A percentile compares a stretch with the other conserved stretches of the same genome.
phyloP scores from a whole-genome alignment of 192 early-diverging fungal genomes.

The Anaeromyces robustus region DNA sequence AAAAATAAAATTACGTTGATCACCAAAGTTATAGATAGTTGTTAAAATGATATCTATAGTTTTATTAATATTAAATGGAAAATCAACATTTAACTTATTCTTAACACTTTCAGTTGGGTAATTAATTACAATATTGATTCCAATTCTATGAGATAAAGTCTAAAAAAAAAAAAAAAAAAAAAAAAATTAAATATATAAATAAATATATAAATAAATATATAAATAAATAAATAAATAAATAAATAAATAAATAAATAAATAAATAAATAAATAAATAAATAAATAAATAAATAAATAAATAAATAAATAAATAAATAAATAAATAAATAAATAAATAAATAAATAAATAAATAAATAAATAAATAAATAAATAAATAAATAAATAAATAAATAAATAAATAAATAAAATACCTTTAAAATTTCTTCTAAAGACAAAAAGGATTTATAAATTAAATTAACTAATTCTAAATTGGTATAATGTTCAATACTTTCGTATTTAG shows the following conservation, averaged over 20 bases:
- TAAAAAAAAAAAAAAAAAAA: conserved; percentile 9
- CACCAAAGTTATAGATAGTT: conserved; percentile 64
- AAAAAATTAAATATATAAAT: background rate
- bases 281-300: background rate
- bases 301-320: background rate
- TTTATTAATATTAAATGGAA: conserved; percentile 56
- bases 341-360: background rate
- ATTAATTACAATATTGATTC: conserved; percentile 73
- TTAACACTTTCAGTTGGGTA: conserved; percentile 63
- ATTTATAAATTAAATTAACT: conserved; percentile 6
- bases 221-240: background rate
- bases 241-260: background rate
- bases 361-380: background rate
- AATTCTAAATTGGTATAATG: conserved; percentile 5
- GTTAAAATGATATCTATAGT: conserved; percentile 81
- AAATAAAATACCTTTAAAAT: conserved; percentile 34
- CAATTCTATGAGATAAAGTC: conserved; percentile 52
- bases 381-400: background rate
- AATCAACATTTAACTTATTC: conserved; percentile 24
- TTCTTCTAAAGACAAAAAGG: conserved; percentile 45
- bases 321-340: background rate
- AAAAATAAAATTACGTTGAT: conserved; percentile 58
- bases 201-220: background rate
- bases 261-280: background rate
- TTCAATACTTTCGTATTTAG: background rate